Percentiles rank a stretch among this genome's conserved stretches.
phyloP scores from a whole-genome alignment of 192 early-diverging fungal genomes.

The Podila verticillata region DNA sequence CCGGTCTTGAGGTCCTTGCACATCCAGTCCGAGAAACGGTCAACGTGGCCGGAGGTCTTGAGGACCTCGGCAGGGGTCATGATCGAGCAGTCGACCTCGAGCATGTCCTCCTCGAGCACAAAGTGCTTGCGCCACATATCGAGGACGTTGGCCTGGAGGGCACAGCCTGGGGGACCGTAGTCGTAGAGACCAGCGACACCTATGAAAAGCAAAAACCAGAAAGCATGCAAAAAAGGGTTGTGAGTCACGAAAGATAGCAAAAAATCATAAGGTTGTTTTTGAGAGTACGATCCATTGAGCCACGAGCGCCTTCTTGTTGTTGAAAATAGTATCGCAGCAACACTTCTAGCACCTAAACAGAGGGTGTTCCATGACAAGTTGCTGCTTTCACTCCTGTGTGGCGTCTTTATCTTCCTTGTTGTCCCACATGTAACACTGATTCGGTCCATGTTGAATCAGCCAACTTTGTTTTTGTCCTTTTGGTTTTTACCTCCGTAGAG shows the following conservation, averaged over 20 bases:
- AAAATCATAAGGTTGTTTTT: too few species aligned
- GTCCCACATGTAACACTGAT: too few species aligned
- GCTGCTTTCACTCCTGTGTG: too few species aligned
- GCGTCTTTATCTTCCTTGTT: too few species aligned
- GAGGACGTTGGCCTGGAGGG: constrained; percentile 92
- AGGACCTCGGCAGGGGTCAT: constrained; percentile 95
- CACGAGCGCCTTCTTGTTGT: too few species aligned
- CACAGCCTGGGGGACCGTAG: constrained; percentile 95
- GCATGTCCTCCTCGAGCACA: constrained; percentile 99
- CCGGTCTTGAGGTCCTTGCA: constrained; percentile 91
- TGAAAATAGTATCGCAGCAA: too few species aligned
- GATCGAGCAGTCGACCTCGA: constrained; percentile 98
- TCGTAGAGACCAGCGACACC: constrained; percentile 97
- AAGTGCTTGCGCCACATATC: constrained; percentile 95
- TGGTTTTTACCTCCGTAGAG: constrained; percentile 87
- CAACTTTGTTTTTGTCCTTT: neutral
- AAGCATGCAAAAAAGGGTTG: neutral
- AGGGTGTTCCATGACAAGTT: too few species aligned
- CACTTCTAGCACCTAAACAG: too few species aligned
- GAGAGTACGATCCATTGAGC: too few species aligned
- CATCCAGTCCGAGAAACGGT: constrained; percentile 99
- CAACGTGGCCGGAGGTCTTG: constrained; percentile 99
- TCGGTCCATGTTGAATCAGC: neutral
- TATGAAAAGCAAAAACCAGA: constrained; percentile 26
- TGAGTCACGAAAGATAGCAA: neutral